Evolutionary conservation across 305 asterid genomes (phyloP), one percentile per base, ranked within the genome.

Genomic region (Fraxinus greggii): DNA sequence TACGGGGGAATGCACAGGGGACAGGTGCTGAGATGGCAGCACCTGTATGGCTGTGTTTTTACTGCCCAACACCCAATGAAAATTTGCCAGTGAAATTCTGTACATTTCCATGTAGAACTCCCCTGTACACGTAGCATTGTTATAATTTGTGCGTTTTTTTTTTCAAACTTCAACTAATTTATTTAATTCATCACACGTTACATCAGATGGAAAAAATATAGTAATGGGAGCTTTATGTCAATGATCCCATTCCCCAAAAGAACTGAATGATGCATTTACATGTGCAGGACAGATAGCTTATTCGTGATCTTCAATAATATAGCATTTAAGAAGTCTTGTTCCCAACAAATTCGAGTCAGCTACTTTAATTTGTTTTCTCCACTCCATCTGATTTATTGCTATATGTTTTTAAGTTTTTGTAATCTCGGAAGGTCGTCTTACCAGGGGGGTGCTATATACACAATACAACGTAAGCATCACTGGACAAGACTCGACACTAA

Each of bases 111-210:
- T 7, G 10, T 36, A 36, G 2, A 36, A 36, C 42, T 36, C 42
- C 9, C 42, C 2, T 36, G 42, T 36, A 36, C 42, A 36, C 35
- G 2, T 3, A 31, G 2, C 32, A 31, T 31, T 31, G 32, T 31
- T 31, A 31, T 33, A 35, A 7, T 56, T 21, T 24, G 15, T 42
- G 51, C 21, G 84, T 40, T 33, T 75, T 51, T 31, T 67, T 80
- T 76, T 78, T 81, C 80, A 84, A 81, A 56, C 70, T 63, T 35
- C 78, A 84, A 77, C 87, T 40, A 81, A 81, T 70, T 5, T 59
- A 69, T 51, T 74, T 76, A 42, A 42, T n/a, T n/a, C 40, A 63
- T 13, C 63, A 48, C 31, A 23, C 3, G 12, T 76, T 45, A 67
- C 45, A 67, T 15, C 45, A 76, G 51, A 78, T 65, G 56, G 35